These are phyloP conservation scores for Xylaria digitata DNA, from an alignment of 2,329 filamentous ascomycete species.

Conservation along the genomic window DNA sequence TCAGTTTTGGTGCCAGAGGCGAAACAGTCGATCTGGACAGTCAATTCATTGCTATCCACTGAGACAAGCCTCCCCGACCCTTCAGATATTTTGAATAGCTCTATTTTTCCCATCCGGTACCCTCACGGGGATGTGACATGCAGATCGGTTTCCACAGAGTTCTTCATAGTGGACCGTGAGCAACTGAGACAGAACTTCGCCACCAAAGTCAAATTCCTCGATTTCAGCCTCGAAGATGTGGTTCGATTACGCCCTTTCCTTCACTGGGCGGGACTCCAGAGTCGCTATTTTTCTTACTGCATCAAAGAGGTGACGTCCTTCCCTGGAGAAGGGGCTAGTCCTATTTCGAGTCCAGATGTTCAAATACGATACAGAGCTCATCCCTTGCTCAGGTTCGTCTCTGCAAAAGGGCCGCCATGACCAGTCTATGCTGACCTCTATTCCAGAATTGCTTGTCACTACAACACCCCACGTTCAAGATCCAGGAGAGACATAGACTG, in stretches of 20 bases:
- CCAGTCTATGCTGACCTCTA: no score
- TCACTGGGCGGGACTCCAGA: constrained; percentile 50
- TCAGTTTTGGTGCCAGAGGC: constrained; percentile 38
- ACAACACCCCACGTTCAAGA: constrained; percentile 42
- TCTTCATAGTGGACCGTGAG: constrained; percentile 53
- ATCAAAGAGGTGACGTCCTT: constrained; percentile 52
- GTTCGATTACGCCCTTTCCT: constrained; percentile 48
- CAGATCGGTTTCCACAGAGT: constrained; percentile 38
- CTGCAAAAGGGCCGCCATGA: no score
- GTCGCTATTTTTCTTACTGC: constrained; percentile 49
- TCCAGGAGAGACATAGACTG: constrained; percentile 18
- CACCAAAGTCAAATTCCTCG: constrained; percentile 49
- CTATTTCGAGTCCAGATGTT: constrained; percentile 40
- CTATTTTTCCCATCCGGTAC: constrained; percentile 46
- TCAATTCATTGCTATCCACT: constrained; percentile 50
- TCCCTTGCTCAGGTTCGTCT: constrained; percentile 49
- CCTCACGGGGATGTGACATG: constrained; percentile 34
- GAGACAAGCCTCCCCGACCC: constrained; percentile 3
- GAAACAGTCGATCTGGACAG: constrained; percentile 48
- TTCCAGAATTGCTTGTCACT: constrained; percentile 47
- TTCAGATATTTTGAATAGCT: constrained; percentile 4
- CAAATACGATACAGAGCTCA: constrained; percentile 50
- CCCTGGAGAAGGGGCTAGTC: constrained; percentile 23
- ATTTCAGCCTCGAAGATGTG: constrained; percentile 53
- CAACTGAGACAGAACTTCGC: constrained; percentile 45